Evolutionary conservation across 140 eudicot species (phyloP), one percentile per base, ranked within the genome.

Genomic region (Stevia rebaudiana): DNA sequence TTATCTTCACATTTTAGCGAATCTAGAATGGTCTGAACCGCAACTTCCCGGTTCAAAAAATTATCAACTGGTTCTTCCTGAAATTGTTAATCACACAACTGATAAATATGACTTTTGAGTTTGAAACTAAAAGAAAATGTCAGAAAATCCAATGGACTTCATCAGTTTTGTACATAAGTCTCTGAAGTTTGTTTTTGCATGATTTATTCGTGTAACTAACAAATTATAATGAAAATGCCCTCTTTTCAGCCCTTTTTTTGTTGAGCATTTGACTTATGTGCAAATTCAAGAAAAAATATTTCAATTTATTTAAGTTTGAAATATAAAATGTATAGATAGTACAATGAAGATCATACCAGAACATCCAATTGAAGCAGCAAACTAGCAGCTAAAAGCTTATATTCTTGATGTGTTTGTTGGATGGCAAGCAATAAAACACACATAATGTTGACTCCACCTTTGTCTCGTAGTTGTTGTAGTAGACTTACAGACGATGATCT

Each of bases 381-480:
- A 69, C 80, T 83, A 50, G 94, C 90, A 49, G 94, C 96, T 61
- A 85, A 63, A 62, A 88, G 81, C 69, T 58, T 85, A 76, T 82
- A 69, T 35, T 82, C 94, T 1, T 79, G 79, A 39, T 82, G 79
- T 24, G 86, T 76, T 46, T 85, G 80, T 70, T 82, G 82, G 17
- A 82, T 76, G 15, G 83, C 74, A 55, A 88, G 81, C 76, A 82
- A 54, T 64, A 85, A 50, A 37, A 75, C 79, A 74, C 85, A 79
- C 69, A 78, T 70, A 61, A 71, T 72, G 62, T 76, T 51, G 61
- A 66, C 69, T 48, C 86, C 76, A 48, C 88, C 94, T 73, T 58
- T 76, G 57, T 80, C 70, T 22, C 61, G 60, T 61, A 88, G 82
- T 72, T 78, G 73, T 67, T 80, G 86, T 78, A 88, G 65, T 53